phyloP scores from a whole-genome alignment of 345 rosid species.

The Gossypium ekmanianum region DNA sequence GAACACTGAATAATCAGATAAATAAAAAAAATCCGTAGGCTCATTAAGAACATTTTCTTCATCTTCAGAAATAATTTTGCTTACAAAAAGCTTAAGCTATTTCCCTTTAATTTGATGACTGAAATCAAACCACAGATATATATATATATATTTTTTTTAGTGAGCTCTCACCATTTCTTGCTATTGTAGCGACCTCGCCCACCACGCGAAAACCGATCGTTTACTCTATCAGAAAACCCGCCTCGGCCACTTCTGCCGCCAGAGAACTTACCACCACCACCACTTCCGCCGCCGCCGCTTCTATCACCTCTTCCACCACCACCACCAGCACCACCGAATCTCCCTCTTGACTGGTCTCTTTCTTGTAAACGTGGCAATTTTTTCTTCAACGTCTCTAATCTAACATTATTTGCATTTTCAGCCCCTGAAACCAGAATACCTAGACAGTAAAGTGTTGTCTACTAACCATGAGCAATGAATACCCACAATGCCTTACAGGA shows the following conservation, averaged over 20 bases:
- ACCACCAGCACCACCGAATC: conserved; percentile 44
- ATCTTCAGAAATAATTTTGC: neutral
- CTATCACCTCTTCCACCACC: conserved; percentile 24
- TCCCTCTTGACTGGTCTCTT: conserved; percentile 55
- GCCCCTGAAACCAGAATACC: conserved; percentile 34
- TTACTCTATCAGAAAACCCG: conserved; percentile 37
- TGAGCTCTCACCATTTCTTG: conserved; percentile 31
- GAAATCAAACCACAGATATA: neutral
- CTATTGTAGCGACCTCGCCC: conserved; percentile 29
- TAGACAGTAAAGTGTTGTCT: no score
- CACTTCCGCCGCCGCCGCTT: conserved; percentile 18
- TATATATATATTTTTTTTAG: no score
- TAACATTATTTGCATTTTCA: conserved; percentile 60
- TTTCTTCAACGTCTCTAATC: conserved; percentile 55
- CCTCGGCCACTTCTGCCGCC: conserved; percentile 35
- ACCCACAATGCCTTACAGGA: no score
- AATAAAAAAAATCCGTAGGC: neutral
- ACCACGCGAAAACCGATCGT: conserved; percentile 37
- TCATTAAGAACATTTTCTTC: neutral
- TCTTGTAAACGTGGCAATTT: conserved; percentile 72
- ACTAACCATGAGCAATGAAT: neutral
- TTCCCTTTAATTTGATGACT: neutral
- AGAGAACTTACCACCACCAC: conserved; percentile 27
- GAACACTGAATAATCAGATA: neutral
- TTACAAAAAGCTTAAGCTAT: neutral